Percentiles rank a stretch among this genome's conserved stretches.
Evolutionary conservation across 23 red algal genomes (phyloP).

Genomic region (Agarophyton chilense): DNA sequence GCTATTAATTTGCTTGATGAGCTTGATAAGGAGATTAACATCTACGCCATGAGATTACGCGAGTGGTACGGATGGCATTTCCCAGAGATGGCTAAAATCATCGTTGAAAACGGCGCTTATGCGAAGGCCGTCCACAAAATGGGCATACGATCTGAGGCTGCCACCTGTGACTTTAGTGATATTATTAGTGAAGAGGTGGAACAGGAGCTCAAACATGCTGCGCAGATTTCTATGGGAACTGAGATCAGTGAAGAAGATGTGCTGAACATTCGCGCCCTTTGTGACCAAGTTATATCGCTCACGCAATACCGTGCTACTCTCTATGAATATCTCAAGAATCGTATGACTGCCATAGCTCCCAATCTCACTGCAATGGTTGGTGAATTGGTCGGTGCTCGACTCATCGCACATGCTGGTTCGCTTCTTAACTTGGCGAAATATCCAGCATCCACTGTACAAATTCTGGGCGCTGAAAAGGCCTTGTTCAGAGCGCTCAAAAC

Average conservation of each 20-base stretch:
- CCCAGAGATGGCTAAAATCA: conserved; percentile 93
- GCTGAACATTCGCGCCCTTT: conserved; percentile 73
- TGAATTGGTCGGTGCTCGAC: conserved; percentile 91
- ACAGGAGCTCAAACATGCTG: conserved; percentile 73
- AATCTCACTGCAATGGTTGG: conserved; percentile 98
- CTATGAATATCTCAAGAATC: conserved; percentile 92
- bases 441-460: conserved; percentile 97
- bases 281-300: conserved; percentile 81
- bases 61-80: conserved; percentile 99
- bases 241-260: conserved; percentile 93
- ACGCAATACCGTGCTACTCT: conserved; percentile 89
- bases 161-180: conserved; percentile 65
- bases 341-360: conserved; percentile 94
- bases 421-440: conserved; percentile 89
- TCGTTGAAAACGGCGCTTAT: conserved; percentile 93
- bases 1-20: conserved; percentile 94
- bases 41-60: conserved; percentile 93
- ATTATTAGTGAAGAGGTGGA: conserved; percentile 57
- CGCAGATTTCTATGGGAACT: conserved; percentile 90
- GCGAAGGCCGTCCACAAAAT: conserved; percentile 79
- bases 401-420: conserved; percentile 97
- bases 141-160: conserved; percentile 62
- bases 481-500: conserved; percentile 98
- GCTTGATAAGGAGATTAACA: conserved; percentile 99
- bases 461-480: conserved; percentile 98